phyloP scores from a whole-genome alignment of 169 alveolate species.

The Cystoisospora suis region DNA sequence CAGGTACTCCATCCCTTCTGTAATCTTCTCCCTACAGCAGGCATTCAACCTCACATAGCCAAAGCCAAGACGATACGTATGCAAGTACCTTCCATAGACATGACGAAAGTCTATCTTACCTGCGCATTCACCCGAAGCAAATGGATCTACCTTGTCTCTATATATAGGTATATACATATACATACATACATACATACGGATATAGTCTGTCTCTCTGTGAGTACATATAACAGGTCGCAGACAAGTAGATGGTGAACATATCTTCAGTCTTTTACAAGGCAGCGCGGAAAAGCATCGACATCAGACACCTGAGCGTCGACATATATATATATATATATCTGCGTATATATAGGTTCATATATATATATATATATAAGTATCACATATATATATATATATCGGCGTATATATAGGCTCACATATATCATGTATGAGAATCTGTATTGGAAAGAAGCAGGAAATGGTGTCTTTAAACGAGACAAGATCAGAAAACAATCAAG shows the following conservation, averaged over 20 bases:
- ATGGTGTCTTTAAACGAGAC: neutral
- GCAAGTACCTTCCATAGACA: too few species aligned
- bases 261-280: neutral
- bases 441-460: neutral
- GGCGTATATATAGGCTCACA: neutral
- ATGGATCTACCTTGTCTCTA: neutral
- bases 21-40: too few species aligned
- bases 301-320: neutral
- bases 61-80: too few species aligned
- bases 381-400: neutral
- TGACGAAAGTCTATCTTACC: too few species aligned
- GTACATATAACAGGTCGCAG: neutral
- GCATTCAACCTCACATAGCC: too few species aligned
- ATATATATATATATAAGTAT: neutral
- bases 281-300: neutral
- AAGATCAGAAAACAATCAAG: neutral
- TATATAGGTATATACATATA: neutral
- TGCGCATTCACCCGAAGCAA: too few species aligned
- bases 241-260: neutral
- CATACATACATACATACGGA: neutral
- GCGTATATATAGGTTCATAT: neutral
- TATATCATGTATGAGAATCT: neutral
- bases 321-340: neutral
- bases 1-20: too few species aligned
- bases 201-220: neutral